Evolutionary conservation across 108 stramenopile species (phyloP).

Genomic region (Fistulifera pelliculosa): DNA sequence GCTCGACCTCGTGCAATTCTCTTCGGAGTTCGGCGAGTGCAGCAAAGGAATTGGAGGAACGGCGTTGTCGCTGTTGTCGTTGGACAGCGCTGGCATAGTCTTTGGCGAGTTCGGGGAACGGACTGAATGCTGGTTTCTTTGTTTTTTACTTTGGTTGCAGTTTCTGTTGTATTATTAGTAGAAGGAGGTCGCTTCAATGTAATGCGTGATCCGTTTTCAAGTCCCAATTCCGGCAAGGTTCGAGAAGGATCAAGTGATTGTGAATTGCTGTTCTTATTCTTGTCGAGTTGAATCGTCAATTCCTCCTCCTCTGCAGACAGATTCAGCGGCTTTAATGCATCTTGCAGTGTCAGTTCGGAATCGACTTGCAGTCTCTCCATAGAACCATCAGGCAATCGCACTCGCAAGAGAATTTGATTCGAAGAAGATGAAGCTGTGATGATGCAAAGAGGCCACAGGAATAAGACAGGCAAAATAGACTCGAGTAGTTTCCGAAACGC

Average conservation of each 20-base stretch:
- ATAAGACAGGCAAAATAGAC: no score
- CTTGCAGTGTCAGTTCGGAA: background rate
- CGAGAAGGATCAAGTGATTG: conserved; percentile 1
- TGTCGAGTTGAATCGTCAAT: conserved; percentile 3
- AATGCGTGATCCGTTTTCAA: conserved; percentile 66
- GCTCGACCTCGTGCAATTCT: conserved; percentile 65
- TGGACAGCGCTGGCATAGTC: conserved; percentile 37
- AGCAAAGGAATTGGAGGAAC: conserved; percentile 22
- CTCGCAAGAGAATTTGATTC: conserved; percentile 12
- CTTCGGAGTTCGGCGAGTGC: conserved; percentile 51
- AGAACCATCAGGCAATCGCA: conserved; percentile 38
- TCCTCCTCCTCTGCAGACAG: background rate
- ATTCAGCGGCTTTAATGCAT: conserved; percentile 6
- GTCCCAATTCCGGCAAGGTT: conserved; percentile 22
- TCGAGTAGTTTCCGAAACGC: no score
- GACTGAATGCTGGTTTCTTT: conserved; percentile 33
- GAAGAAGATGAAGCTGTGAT: conserved; percentile 1
- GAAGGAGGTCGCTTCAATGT: conserved; percentile 30
- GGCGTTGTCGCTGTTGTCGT: background rate
- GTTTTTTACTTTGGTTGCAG: conserved; percentile 2
- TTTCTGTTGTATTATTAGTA: no score
- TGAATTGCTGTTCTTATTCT: background rate
- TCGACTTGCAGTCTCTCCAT: conserved; percentile 15
- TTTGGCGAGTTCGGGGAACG: conserved; percentile 80
- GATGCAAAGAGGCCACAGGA: no score